These are phyloP conservation scores for Pezizomycotina sp. DNA, from an alignment of 2,329 filamentous ascomycete species.

Conservation along the genomic window DNA sequence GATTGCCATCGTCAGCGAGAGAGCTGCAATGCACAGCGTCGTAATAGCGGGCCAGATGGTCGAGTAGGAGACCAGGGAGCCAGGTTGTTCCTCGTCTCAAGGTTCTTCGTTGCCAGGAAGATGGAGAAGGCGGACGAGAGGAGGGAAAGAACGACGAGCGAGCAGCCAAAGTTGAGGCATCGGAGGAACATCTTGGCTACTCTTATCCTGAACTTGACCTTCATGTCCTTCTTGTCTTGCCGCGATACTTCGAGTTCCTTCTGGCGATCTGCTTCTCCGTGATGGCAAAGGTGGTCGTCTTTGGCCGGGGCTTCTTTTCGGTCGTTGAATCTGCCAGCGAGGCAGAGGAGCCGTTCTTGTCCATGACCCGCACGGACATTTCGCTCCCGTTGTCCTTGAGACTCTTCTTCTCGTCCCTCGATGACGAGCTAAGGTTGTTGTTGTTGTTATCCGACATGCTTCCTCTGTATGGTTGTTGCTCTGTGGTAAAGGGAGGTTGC, in stretches of 20 bases:
- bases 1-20: slow-evolving; percentile 67
- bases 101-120: slow-evolving; percentile 68
- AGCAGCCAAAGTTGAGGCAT: slow-evolving; percentile 91
- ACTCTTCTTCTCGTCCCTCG: no score
- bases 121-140: slow-evolving; percentile 74
- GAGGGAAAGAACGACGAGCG: slow-evolving; percentile 83
- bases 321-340: slow-evolving; percentile 28
- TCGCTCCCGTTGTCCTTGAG: no score
- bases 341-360: slow-evolving; percentile 54
- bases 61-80: slow-evolving; percentile 71
- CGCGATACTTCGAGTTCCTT: slow-evolving; percentile 29
- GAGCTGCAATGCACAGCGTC: slow-evolving; percentile 58
- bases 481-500: no score
- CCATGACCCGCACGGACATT: no score
- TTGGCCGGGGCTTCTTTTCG: slow-evolving; percentile 41
- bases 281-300: slow-evolving; percentile 64
- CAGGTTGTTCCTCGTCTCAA: slow-evolving; percentile 62
- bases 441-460: slow-evolving; percentile 53
- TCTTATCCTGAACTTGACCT: slow-evolving; percentile 57
- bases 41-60: slow-evolving; percentile 79
- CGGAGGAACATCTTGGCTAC: slow-evolving; percentile 92
- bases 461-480: slow-evolving; percentile 16
- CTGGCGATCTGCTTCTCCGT: slow-evolving; percentile 51
- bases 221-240: slow-evolving; percentile 39
- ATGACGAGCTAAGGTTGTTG: slow-evolving; percentile 84